These are phyloP conservation scores for Sabuloglossum arenarium DNA, from an alignment of 495 filamentous ascomycete genomes.

Conservation along the genomic window DNA sequence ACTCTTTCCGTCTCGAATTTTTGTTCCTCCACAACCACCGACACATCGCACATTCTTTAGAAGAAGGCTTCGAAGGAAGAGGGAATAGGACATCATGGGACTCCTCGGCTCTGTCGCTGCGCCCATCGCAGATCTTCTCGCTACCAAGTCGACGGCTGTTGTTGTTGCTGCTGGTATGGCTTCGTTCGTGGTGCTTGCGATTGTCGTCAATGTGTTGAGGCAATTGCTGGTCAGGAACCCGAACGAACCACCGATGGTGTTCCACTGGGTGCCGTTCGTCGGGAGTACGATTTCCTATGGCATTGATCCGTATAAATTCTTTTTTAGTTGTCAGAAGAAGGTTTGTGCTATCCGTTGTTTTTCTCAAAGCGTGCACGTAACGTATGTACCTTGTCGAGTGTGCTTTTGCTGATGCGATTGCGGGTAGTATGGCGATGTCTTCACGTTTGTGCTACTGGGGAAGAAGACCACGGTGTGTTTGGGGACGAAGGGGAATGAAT, in stretches of 20 bases:
- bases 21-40: too few species aligned
- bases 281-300: conserved; percentile 44
- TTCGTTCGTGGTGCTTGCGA: conserved; percentile 11
- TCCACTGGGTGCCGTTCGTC: conserved; percentile 41
- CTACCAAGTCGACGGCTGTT: conserved; percentile 9
- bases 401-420: neutral
- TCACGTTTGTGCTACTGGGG: conserved; percentile 42
- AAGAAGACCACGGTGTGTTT: conserved; percentile 40
- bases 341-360: too few species aligned
- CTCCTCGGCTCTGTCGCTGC: conserved; percentile 13
- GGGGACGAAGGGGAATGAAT: conserved; percentile 40
- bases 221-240: conserved; percentile 22
- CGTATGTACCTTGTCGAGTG: neutral
- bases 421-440: conserved; percentile 38
- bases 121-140: conserved; percentile 10
- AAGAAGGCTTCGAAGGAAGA: too few species aligned
- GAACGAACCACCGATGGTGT: conserved; percentile 39
- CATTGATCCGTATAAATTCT: conserved; percentile 42
- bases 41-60: too few species aligned
- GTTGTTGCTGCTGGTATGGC: conserved; percentile 9
- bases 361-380: neutral
- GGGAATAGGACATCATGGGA: conserved; percentile 12
- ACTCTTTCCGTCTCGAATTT: too few species aligned
- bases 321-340: conserved; percentile 32
- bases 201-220: conserved; percentile 18